Percentiles rank a stretch among this genome's conserved stretches.
Conservation (phyloP, 352 stramenopile species). For the Pythium utonaiense region DNA sequence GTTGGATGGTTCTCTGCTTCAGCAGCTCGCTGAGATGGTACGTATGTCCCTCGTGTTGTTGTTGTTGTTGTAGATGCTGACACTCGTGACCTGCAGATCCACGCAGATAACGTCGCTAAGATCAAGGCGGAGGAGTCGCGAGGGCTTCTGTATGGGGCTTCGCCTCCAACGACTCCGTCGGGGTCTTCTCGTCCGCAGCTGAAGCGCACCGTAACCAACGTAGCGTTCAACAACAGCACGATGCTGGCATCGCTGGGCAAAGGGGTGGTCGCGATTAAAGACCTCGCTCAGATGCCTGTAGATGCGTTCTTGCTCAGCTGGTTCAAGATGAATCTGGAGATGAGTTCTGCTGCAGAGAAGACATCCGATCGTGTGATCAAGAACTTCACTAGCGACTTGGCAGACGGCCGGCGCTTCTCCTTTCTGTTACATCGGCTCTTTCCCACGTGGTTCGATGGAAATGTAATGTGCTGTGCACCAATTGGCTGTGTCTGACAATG, state of each 20-base stretch:
- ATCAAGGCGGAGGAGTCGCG: constrained; percentile 30
- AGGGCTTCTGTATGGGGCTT: constrained; percentile 3
- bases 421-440: constrained; percentile 75
- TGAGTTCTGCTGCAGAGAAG: constrained; percentile 57
- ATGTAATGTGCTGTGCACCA: constrained; percentile 32
- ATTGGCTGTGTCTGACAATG: background rate
- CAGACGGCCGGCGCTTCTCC: constrained; percentile 58
- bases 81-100: constrained; percentile 16
- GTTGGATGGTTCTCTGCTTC: constrained; percentile 44
- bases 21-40: constrained; percentile 48
- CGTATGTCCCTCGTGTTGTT: too few species aligned
- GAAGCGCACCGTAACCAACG: constrained; percentile 11
- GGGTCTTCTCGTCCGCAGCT: background rate
- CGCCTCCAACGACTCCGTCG: constrained; percentile 4
- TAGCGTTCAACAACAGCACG: constrained; percentile 23
- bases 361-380: constrained; percentile 65
- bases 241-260: constrained; percentile 21
- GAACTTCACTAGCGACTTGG: constrained; percentile 75
- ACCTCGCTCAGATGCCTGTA: constrained; percentile 67
- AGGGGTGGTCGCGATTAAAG: constrained; percentile 45
- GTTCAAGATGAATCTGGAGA: constrained; percentile 72
- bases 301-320: constrained; percentile 71
- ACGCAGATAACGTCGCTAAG: constrained; percentile 56
- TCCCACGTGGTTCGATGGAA: constrained; percentile 62
- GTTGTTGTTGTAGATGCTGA: too few species aligned